Percentiles rank a stretch among this genome's conserved stretches.
These are phyloP conservation scores for Stephania cephalantha DNA, from an alignment of 164 flowering plant species.

Conservation along the genomic window DNA sequence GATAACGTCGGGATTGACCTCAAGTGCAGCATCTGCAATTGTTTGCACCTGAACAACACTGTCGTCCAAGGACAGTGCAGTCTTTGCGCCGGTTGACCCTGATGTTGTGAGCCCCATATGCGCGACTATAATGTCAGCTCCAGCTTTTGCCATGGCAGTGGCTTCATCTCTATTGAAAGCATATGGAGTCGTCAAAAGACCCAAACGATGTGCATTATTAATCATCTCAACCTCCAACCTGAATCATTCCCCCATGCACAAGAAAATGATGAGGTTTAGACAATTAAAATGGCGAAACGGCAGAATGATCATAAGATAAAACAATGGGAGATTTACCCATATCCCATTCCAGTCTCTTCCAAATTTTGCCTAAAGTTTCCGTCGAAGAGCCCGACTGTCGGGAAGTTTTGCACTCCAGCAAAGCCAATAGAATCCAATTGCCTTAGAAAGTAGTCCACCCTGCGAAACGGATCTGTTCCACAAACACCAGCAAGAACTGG, in stretches of 20 bases:
- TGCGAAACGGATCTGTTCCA: conserved; percentile 92
- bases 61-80: conserved; percentile 71
- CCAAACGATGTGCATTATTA: conserved; percentile 72
- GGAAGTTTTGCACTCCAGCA: conserved; percentile 91
- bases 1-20: conserved; percentile 58
- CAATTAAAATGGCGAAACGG: background rate
- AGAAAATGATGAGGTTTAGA: background rate
- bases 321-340: conserved; percentile 39
- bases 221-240: conserved; percentile 97
- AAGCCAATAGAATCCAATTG: conserved; percentile 81
- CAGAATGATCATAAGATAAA: background rate
- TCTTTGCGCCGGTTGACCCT: conserved; percentile 93
- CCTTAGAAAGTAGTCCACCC: conserved; percentile 78
- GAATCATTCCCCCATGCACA: conserved; percentile 11
- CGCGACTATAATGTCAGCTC: conserved; percentile 92
- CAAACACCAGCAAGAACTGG: conserved; percentile 98
- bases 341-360: conserved; percentile 99
- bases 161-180: conserved; percentile 84
- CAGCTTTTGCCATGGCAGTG: conserved; percentile 83
- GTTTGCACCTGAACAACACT: conserved; percentile 76
- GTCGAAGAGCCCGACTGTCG: conserved; percentile 93
- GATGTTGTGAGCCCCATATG: conserved; percentile 97
- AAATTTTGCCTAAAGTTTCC: conserved; percentile 94
- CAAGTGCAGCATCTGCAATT: conserved; percentile 83
- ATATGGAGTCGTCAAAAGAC: conserved; percentile 92